Evolutionary conservation across 129 eudicot species (phyloP), one percentile per base, ranked within the genome.

Genomic region (Chrysanthemum seticuspe): DNA sequence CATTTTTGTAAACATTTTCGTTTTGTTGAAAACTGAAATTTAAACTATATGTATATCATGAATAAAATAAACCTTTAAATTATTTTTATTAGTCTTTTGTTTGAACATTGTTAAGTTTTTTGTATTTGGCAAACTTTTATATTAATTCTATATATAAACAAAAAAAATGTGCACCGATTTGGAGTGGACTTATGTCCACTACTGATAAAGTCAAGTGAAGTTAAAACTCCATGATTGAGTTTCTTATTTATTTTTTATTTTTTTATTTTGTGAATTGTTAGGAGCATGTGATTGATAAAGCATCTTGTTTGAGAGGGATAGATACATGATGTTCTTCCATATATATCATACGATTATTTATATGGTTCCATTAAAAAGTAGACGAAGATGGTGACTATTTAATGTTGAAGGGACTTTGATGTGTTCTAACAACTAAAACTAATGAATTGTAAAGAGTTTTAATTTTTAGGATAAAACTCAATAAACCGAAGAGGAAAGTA

Each of bases 281-380:
- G 11, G 74, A 53, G 29, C 63, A 53, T 70, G 74, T 70, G 74
- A 62, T 69, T 69, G 63, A 69, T 31, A 14, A 53, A 52, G 5
- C 49, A n/a, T 69, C 50, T 69, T 52, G 61, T 49, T 14, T 27
- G 73, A 69, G 49, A 25, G 49, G 2, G 14, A 48, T 69, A 29
- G 15, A 69, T 8, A 29, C 47, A 29, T 27, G 47, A 52, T n/a
- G 62, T 69, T 51, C 14, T 48, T 49, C 62, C 15, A n/a, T 13
- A 34, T 31, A 31, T 13, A 68, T 12, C 55, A 36, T 21, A n/a
- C 31, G 11, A 10, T 58, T 58, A 4, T 19, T 15, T 58, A 7
- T 27, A 21, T 27, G 29, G 14, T 58, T 58, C 34, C 4, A 58
- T 8, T 58, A 10, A 58, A 58, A 58, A 19, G 29, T 10, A 58